These are phyloP conservation scores for Cyclospora cayetanensis DNA, from an alignment of 169 alveolate genomes.

Conservation along the genomic window DNA sequence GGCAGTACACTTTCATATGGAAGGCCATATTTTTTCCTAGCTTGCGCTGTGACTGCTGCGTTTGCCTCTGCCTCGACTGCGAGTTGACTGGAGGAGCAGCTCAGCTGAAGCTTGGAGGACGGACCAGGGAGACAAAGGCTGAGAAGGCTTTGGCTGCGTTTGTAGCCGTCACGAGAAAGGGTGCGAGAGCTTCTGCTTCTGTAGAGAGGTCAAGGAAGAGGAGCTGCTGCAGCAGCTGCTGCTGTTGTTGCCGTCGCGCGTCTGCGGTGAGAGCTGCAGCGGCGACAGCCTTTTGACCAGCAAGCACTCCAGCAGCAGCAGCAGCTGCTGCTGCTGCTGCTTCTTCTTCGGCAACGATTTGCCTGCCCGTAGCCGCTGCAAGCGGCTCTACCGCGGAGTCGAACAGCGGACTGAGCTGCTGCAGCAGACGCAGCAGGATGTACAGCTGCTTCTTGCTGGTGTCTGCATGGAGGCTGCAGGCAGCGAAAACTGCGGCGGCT, in stretches of 20 bases:
- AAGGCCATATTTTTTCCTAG: no score
- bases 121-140: slow-evolving; percentile 53
- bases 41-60: no score
- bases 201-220: neutral
- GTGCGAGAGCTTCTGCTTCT: slow-evolving; percentile 1
- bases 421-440: neutral
- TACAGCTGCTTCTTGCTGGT: neutral
- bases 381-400: neutral
- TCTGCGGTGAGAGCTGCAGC: neutral
- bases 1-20: no score
- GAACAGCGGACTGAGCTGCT: slow-evolving; percentile 10
- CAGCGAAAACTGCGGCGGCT: neutral
- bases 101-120: no score
- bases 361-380: neutral
- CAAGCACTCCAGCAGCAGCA: neutral
- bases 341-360: slow-evolving; percentile 1
- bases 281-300: neutral
- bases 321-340: slow-evolving; percentile 46
- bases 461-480: neutral
- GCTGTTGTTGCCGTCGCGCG: neutral
- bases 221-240: slow-evolving; percentile 33
- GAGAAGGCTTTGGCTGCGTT: slow-evolving; percentile 66
- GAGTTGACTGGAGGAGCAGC: no score
- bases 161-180: slow-evolving; percentile 30
- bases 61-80: neutral